Evolutionary conservation across 371 early-diverging fungal genomes (phyloP).

Genomic region (Rhizopus sp.): DNA sequence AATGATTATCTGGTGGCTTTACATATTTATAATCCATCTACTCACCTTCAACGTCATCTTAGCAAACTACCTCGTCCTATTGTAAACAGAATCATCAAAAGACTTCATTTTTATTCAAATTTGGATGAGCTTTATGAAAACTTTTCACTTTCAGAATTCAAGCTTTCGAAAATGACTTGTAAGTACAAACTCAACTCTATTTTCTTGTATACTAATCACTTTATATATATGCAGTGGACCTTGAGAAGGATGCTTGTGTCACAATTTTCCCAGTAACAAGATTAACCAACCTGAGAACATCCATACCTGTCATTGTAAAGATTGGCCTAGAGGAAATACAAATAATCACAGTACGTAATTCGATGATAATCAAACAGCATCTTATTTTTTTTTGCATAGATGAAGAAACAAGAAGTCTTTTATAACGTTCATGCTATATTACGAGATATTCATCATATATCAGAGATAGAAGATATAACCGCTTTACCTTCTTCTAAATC

Average conservation of each 20-base stretch:
- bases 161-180: conserved; percentile 75
- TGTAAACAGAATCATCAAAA: conserved; percentile 61
- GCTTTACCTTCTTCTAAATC: conserved; percentile 46
- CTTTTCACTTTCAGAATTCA: conserved; percentile 67
- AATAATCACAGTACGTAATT: conserved; percentile 59
- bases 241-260: conserved; percentile 68
- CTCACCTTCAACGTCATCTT: conserved; percentile 66
- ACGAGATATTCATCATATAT: conserved; percentile 86
- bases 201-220: background rate
- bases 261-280: conserved; percentile 65
- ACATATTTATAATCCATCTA: conserved; percentile 80
- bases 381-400: conserved; percentile 4
- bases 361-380: background rate
- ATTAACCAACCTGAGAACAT: conserved; percentile 55
- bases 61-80: conserved; percentile 59
- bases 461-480: conserved; percentile 78
- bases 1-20: conserved; percentile 54
- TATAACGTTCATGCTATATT: conserved; percentile 69
- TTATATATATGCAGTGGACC: conserved; percentile 45
- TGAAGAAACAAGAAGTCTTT: conserved; percentile 64
- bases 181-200: conserved; percentile 9
- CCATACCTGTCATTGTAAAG: conserved; percentile 79
- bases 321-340: conserved; percentile 84
- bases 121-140: conserved; percentile 70
- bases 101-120: conserved; percentile 61